Evolutionary conservation across 75 land plant genomes (phyloP).

Genomic region (Cunninghamia lanceolata): DNA sequence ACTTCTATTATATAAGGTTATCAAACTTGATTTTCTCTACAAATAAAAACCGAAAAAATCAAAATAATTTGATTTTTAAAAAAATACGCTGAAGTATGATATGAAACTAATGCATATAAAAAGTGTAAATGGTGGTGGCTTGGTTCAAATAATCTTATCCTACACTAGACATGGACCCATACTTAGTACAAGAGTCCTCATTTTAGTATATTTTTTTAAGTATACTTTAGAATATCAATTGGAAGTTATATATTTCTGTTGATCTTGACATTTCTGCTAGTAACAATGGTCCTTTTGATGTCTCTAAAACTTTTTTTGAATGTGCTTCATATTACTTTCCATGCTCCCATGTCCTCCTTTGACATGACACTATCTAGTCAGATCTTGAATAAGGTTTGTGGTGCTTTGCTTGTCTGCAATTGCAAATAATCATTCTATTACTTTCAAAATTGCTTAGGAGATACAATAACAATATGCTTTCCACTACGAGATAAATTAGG

Average conservation of each 20-base stretch:
- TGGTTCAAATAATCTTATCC: constrained; percentile 67
- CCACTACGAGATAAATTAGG: background rate
- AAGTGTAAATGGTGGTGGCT: constrained; percentile 47
- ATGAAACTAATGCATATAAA: constrained; percentile 29
- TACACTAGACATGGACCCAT: constrained; percentile 25
- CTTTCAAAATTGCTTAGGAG: background rate
- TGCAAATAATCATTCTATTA: background rate
- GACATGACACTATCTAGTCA: constrained; percentile 92
- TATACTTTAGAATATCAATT: constrained; percentile 64
- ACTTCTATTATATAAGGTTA: too few relatives aligned
- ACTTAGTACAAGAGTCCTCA: constrained; percentile 33
- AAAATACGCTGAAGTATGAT: constrained; percentile 20
- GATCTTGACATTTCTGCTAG: constrained; percentile 55
- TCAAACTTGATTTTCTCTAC: too few relatives aligned
- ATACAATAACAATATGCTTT: background rate
- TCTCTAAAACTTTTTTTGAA: constrained; percentile 61
- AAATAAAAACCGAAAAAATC: too few relatives aligned
- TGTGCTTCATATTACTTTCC: constrained; percentile 65
- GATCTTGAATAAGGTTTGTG: constrained; percentile 80
- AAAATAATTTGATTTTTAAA: too few relatives aligned
- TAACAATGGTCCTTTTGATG: constrained; percentile 55
- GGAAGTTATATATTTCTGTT: constrained; percentile 77
- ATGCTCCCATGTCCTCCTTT: constrained; percentile 91
- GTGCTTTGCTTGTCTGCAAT: background rate
- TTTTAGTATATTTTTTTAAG: constrained; percentile 63